Base-by-base conservation (phyloP, 2,329 filamentous ascomycete species). In the Cryphonectria parasitica region DNA sequence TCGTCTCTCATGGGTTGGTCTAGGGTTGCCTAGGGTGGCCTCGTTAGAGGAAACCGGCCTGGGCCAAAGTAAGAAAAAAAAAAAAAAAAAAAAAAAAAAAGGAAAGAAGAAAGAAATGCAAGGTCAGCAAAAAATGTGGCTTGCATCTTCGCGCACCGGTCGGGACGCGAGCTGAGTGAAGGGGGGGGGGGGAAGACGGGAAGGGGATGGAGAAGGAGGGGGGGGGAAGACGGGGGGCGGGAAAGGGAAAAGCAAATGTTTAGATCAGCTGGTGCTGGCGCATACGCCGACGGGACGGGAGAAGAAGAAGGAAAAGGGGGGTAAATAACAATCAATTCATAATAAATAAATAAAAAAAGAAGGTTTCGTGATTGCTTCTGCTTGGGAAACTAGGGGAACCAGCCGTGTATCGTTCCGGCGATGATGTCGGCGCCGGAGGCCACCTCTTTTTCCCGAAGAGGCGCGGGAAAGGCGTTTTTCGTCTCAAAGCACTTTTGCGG, bases 261-360 rank as follows among this genome's bases (percentile, higher is more conserved):
- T 28, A 31, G 54, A 58, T 58, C 54, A 58, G 25, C 54, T 58
- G 54, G 25, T 45, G 25, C 54, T 31, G 54, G 52, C 52, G n/a
- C 54, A 25, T 28, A 58, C 8, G 54, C 25, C 25, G 45, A 58
- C 54, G 54, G 54, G 11, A 58, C 25, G 54, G 54, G 52, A 22
- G 52, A 28, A 25, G n/a, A n/a, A n/a, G n/a, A n/a, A n/a, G 22
- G n/a, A 22, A 3, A 11, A 22, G n/a, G 17, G n/a, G 17, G 15
- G n/a, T n/a, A n/a, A n/a, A 25, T 15, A 58, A 31, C 2, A 58
- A 34, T n/a, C 13, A 58, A n/a, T n/a, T n/a, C n/a, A n/a, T n/a
- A n/a, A n/a, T n/a, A n/a, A n/a, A n/a, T n/a, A n/a, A n/a, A n/a
- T n/a, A n/a, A n/a, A n/a, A 10, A 34, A 58, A 34, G 31, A 60